Evolutionary conservation across 2,329 filamentous ascomycete species (phyloP).

Genomic region (Bipolaris sorokiniana): DNA sequence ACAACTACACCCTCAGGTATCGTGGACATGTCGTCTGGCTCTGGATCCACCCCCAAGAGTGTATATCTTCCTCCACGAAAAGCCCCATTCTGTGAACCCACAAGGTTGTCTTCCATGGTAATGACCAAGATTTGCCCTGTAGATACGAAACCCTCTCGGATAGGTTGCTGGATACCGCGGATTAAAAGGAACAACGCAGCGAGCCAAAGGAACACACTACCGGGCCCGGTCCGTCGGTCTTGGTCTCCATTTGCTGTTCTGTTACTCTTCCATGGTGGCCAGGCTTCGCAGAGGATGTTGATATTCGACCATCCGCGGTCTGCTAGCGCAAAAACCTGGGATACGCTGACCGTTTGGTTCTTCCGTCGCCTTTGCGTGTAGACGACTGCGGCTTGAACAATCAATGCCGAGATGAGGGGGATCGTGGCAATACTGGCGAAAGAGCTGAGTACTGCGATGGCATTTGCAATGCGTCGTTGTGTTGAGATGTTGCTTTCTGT

Average conservation of each 20-base stretch:
- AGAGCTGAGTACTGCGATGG: conserved; percentile 3
- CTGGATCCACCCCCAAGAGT: conserved; percentile 7
- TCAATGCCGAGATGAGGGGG: conserved; percentile 19
- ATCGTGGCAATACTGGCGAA: conserved; percentile 15
- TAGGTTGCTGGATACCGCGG: conserved; percentile 12
- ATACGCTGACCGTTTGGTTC: conserved; percentile 9
- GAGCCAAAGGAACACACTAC: conserved; percentile 10
- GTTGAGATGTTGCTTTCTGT: background rate
- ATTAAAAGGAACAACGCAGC: conserved; percentile 6
- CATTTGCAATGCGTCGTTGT: background rate
- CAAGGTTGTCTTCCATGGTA: background rate
- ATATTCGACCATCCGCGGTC: background rate
- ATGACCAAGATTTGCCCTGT: background rate
- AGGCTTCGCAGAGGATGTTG: conserved; percentile 1
- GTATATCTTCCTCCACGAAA: background rate
- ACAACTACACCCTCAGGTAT: conserved; percentile 18
- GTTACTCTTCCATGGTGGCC: conserved; percentile 6
- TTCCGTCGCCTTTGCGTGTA: conserved; percentile 13
- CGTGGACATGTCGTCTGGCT: conserved; percentile 13
- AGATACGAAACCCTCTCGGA: conserved; percentile 9
- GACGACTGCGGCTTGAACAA: conserved; percentile 22
- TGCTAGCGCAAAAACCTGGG: conserved; percentile 19
- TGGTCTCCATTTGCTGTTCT: background rate
- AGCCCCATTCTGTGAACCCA: background rate
- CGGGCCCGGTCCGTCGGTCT: background rate